Evolutionary conservation across 108 stramenopile species (phyloP), one percentile per base, ranked within the genome.

Genomic region (Parmales sp.): DNA sequence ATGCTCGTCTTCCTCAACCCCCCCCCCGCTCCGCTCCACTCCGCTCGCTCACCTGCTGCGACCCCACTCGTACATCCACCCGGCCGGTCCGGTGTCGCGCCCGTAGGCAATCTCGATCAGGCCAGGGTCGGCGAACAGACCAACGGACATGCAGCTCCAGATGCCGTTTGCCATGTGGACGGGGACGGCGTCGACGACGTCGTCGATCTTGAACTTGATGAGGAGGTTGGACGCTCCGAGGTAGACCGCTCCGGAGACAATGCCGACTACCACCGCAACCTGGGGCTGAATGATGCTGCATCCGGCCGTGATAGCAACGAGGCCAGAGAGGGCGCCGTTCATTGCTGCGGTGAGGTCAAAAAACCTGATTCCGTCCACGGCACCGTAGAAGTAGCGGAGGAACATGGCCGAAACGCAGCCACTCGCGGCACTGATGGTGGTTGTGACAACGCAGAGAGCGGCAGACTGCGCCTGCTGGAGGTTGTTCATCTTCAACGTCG

Each of bases 111-210:
- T 39, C 7, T 63, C 51, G 37, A 77, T 66, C 11, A 72, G 66
- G n/a, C 37, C 7, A 23, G 82, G 80, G 1, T 78, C 83, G 16
- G 90, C 87, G 39, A 97, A 90, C 22, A 97, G 63, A 6, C 87
- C 91, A 22, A 87, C 78, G 5, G 88, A 83, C 36, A 97, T 68
- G 64, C 80, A 34, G 23, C 94, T 93, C 92, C 92, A 95, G 8
- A 85, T 72, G 0, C 93, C 95, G 66, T 79, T 80, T 23, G 85
- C 76, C 68, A 91, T 78, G 73, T 97, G 94, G 11, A 95, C 94
- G n/a, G 93, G 90, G 37, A 92, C 84, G 43, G 93, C 93, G 68
- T 93, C 89, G 18, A 96, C 91, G 28, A 92, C 88, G 74, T 96
- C 93, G 71, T 96, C 93, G 67, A 96, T 78, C 46, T 13, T 48